Percentiles rank a stretch among this genome's conserved stretches.
phyloP scores from a whole-genome alignment of 2,329 filamentous ascomycete genomes.

The Colletotrichum sp. region DNA sequence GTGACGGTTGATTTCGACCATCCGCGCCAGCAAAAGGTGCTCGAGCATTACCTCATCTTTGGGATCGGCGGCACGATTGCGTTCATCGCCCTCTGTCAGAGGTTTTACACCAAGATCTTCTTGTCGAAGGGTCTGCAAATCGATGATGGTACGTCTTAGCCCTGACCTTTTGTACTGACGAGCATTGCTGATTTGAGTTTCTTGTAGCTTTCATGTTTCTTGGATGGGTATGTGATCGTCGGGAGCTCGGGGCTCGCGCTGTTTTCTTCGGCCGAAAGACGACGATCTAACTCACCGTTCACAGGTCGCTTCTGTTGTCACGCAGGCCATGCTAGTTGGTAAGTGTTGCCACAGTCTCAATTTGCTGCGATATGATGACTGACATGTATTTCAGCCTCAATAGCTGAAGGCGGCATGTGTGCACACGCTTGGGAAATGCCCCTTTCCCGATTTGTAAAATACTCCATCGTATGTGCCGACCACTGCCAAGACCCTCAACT shows the following conservation, averaged over 20 bases:
- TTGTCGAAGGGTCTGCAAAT: slow-evolving; percentile 24
- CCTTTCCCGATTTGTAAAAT: slow-evolving; percentile 2
- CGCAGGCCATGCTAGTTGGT: slow-evolving; percentile 18
- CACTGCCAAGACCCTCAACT: neutral
- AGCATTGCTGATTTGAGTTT: neutral
- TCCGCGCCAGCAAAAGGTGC: slow-evolving; percentile 23
- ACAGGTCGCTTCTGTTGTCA: slow-evolving; percentile 4
- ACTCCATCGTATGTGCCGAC: slow-evolving; percentile 13
- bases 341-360: neutral
- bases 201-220: slow-evolving; percentile 22
- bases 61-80: slow-evolving; percentile 24
- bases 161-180: neutral
- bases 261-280: neutral
- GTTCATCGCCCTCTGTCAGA: slow-evolving; percentile 21
- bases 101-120: slow-evolving; percentile 33
- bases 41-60: slow-evolving; percentile 26
- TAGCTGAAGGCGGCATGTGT: slow-evolving; percentile 10
- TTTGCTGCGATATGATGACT: neutral
- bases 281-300: neutral
- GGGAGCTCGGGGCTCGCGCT: neutral
- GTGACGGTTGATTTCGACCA: slow-evolving; percentile 6
- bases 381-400: neutral
- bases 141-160: slow-evolving; percentile 22
- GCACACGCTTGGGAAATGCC: slow-evolving; percentile 26
- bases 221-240: slow-evolving; percentile 16